Percentiles rank a stretch among this genome's conserved stretches.
Conservation (phyloP, 179 eudicot species). For the Dionaea muscipula region DNA sequence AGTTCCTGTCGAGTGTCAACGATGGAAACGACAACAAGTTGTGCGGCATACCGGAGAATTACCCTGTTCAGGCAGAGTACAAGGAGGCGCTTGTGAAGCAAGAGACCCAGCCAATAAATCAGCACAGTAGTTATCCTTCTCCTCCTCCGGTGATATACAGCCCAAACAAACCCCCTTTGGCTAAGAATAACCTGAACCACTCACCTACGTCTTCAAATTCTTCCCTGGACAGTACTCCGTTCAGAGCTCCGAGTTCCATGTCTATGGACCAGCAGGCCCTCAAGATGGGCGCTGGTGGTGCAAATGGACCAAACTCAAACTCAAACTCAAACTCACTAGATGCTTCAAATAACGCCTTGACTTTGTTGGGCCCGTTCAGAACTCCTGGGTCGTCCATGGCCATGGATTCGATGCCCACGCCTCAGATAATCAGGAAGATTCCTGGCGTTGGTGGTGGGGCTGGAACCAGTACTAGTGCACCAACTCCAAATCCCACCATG, state of each 20-base stretch:
- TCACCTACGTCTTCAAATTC: slow-evolving; percentile 11
- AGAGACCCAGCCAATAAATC: slow-evolving; percentile 15
- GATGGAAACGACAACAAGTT: slow-evolving; percentile 13
- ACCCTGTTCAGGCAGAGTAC: slow-evolving; percentile 8
- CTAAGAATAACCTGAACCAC: slow-evolving; percentile 8
- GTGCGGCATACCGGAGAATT: slow-evolving; percentile 14
- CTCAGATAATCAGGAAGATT: too few species aligned
- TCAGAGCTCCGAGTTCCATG: slow-evolving; percentile 2
- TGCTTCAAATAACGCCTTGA: too few species aligned
- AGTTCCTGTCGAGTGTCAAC: slow-evolving; percentile 20
- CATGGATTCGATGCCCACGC: too few species aligned
- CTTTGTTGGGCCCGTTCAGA: too few species aligned
- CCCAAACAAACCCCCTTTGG: slow-evolving; percentile 28
- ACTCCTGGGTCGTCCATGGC: too few species aligned
- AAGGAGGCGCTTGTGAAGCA: slow-evolving; percentile 17
- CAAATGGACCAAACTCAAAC: too few species aligned
- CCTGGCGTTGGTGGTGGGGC: too few species aligned
- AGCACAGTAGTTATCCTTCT: slow-evolving; percentile 8
- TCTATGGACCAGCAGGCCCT: too few species aligned
- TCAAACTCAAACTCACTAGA: too few species aligned
- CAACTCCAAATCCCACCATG: too few species aligned
- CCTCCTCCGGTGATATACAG: slow-evolving; percentile 20
- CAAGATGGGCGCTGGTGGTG: too few species aligned
- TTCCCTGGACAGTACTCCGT: slow-evolving; percentile 11
- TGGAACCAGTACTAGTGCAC: too few species aligned